A percentile compares a stretch with the other conserved stretches of the same genome.
These are phyloP conservation scores for Vitis rotundifolia DNA, from an alignment of 164 flowering plant species.

Conservation along the genomic window DNA sequence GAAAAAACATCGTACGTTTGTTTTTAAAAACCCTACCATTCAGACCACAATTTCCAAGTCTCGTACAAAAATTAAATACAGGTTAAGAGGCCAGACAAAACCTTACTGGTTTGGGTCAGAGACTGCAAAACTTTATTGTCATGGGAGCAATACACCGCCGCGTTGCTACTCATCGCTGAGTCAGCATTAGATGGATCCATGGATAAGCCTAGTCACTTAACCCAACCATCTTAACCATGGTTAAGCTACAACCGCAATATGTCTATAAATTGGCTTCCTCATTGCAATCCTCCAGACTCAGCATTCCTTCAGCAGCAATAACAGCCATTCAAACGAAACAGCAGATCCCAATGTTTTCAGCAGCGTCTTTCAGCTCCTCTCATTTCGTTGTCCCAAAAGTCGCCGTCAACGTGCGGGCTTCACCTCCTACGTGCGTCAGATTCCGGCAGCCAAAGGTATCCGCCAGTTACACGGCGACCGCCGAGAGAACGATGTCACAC, in stretches of 20 bases:
- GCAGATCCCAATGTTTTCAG: too few relatives aligned
- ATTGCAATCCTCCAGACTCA: not conserved
- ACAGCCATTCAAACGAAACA: too few relatives aligned
- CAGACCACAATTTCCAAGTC: too few relatives aligned
- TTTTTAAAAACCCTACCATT: too few relatives aligned
- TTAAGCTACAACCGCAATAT: not conserved
- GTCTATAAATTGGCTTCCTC: not conserved
- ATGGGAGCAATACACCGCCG: not conserved
- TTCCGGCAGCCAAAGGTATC: conserved; percentile 19
- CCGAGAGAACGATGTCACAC: conserved; percentile 13
- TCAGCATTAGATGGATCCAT: conserved; percentile 9
- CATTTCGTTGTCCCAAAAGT: conserved; percentile 4
- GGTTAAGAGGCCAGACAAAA: too few relatives aligned
- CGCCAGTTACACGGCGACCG: conserved; percentile 28
- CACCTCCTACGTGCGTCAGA: not conserved
- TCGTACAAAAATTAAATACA: too few relatives aligned
- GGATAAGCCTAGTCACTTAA: conserved; percentile 21
- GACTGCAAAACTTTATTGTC: too few relatives aligned
- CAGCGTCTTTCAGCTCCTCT: conserved; percentile 1
- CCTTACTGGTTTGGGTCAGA: too few relatives aligned
- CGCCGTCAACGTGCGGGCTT: not conserved
- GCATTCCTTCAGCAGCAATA: not conserved
- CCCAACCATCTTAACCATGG: conserved; percentile 20
- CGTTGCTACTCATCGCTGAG: conserved; percentile 9
- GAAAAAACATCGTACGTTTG: too few relatives aligned